A percentile compares a stretch with the other conserved stretches of the same genome.
Conservation (phyloP, 306 rosid species). For the Cucurbita pepo region DNA sequence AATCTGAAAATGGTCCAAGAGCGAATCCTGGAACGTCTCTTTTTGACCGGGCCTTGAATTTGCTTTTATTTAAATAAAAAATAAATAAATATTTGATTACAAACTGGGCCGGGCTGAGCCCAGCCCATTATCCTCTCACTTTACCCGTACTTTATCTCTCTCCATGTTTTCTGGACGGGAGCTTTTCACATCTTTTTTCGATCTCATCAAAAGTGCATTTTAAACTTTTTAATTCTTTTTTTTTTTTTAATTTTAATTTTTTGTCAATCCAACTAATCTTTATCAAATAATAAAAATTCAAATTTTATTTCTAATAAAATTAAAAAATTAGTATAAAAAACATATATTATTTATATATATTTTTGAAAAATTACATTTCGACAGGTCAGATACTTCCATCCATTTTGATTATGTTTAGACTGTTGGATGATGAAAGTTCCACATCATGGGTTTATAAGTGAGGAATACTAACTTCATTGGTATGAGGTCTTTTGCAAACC, state of each 20-base stretch:
- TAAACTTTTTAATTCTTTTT: neutral
- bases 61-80: neutral
- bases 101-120: neutral
- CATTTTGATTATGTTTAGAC: too few relatives aligned
- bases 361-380: too few relatives aligned
- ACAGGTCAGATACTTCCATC: too few relatives aligned
- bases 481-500: too few relatives aligned
- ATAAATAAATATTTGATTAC: neutral
- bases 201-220: neutral
- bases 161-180: neutral
- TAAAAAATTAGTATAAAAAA: too few relatives aligned
- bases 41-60: neutral
- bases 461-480: too few relatives aligned
- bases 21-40: conserved; percentile 1
- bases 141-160: neutral
- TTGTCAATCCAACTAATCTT: too few relatives aligned
- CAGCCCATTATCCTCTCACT: neutral
- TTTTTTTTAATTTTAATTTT: neutral
- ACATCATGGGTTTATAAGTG: too few relatives aligned
- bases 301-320: too few relatives aligned
- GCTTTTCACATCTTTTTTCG: neutral
- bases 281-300: too few relatives aligned
- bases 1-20: neutral
- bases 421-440: too few relatives aligned
- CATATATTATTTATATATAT: too few relatives aligned